Percentiles rank a stretch among this genome's conserved stretches.
phyloP scores from a whole-genome alignment of 2,329 filamentous ascomycete species.

The Cercospora zeina region DNA sequence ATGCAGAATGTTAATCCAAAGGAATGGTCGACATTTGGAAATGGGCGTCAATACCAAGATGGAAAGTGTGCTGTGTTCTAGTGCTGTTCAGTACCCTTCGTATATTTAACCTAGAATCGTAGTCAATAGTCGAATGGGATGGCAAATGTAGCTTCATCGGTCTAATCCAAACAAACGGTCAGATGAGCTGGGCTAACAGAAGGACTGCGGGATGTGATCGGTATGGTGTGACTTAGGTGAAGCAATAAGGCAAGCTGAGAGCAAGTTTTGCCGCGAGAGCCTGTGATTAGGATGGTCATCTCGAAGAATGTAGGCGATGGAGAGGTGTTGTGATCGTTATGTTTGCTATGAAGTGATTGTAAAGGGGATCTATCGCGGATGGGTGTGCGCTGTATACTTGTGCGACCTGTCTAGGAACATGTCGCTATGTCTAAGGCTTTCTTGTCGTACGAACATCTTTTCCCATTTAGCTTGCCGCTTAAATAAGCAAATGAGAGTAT shows the following conservation, averaged over 20 bases:
- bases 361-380: no score
- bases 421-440: background rate
- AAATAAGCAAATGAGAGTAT: background rate
- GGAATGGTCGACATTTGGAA: no score
- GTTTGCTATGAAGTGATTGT: background rate
- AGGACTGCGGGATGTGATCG: conserved; percentile 19
- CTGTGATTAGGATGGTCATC: conserved; percentile 31
- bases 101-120: no score
- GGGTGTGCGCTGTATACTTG: no score
- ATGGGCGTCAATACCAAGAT: no score
- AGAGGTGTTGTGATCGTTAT: background rate
- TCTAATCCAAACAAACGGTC: conserved; percentile 48
- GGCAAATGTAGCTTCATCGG: conserved; percentile 46
- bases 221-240: conserved; percentile 14
- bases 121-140: conserved; percentile 40
- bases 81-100: no score
- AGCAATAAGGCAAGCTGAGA: conserved; percentile 21
- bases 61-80: no score
- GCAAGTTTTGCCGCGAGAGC: conserved; percentile 28
- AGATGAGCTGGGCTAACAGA: conserved; percentile 10
- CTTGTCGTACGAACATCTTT: background rate
- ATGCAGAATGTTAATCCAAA: no score
- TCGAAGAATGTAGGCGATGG: background rate
- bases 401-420: background rate
- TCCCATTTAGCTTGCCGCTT: background rate